Base-by-base conservation (phyloP, 257 asterid species). In the Ballota nigra region DNA sequence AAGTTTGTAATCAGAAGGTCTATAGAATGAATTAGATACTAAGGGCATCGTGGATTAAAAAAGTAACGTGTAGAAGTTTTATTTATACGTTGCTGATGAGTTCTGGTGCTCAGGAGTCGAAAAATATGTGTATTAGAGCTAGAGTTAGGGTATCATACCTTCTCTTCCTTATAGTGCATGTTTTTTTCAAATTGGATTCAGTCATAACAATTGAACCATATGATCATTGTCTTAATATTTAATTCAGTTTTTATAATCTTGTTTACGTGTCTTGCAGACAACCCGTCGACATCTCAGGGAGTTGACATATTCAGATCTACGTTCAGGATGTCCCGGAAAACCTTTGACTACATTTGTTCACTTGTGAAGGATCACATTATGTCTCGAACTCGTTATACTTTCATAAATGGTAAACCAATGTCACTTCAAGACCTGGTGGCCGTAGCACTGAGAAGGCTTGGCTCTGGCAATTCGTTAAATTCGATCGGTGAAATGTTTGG, bases 401-500 rank as follows among this genome's bases (percentile, higher is more conserved):
- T 87, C 73, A 55, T 75, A 45, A 84, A 76, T 18, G 98, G 98
- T 56, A 80, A 73, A 57, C 96, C 84, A 0, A 81, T 94, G 91
- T 76, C 91, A 1, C 36, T 91, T 12, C 47, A 78, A 7, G 96
- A 94, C 76, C 97, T 87, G 75, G 98, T 91, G 16, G 98, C 97
- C 31, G 58, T 91, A 34, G 95, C 97, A 6, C 78, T 94, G 18
- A 63, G 83, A 31, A 79, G 98, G 75, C 90, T 93, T 3, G 83
- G 84, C 34, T 86, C 98, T 0, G 98, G 97, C 3, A 83, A 84
- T 62, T 91, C 98, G 0, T 71, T 93, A 13, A 84, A 87, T 40
- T 80, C 90, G 2, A 86, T 89, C 9, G 98, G 98, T 0, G 92
- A 89, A n/a, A 80, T 87, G 0, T 87, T 91, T 15, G 91, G 92